Evolutionary conservation across 345 rosid species (phyloP), one percentile per base, ranked within the genome.

Genomic region (Raphanus raphanistrum): DNA sequence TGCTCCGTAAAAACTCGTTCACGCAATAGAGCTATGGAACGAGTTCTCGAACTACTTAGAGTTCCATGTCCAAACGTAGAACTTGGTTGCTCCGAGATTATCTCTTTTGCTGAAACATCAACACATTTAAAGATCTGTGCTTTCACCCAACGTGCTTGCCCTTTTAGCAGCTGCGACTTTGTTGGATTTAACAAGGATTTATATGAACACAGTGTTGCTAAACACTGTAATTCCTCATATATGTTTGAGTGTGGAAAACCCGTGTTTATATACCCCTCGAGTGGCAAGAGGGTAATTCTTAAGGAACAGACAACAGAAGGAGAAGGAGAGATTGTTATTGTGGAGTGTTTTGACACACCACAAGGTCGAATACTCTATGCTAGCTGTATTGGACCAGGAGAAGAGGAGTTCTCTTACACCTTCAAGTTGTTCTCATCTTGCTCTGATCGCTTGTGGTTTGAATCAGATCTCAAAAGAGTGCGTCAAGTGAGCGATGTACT

Each of bases 381-480:
- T 68, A 50, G 72, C 8, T 68, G 41, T 48, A 29, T 50, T 8
- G 41, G 27, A 68, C 72, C 72, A 48, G 38, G 60, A 16, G 21
- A 21, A 32, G 6, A 8, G 0, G 13, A 33, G 8, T 8, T 8
- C 26, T 27, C 26, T 2, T 48, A 68, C 15, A 8, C 6, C 9
- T n/a, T 50, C 2, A 48, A 50, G 38, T 28, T 50, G 1, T 0
- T 0, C 28, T 29, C 60, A n/a, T 68, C 38, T 48, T 7, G 13
- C 17, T 6, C 26, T 68, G 72, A 50, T 28, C 41, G 10, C n/a
- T 50, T 68, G 41, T 27, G 4, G 21, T 28, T 68, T 29, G 60
- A 50, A 28, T 50, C 43, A 50, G 1, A 15, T 8, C 27, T 50
- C 61, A 4, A 28, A 0, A 68, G 61, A 15, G 61, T 68, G 9